Evolutionary conservation across 345 rosid species (phyloP), one percentile per base, ranked within the genome.

Genomic region (Odontarrhena argentea): DNA sequence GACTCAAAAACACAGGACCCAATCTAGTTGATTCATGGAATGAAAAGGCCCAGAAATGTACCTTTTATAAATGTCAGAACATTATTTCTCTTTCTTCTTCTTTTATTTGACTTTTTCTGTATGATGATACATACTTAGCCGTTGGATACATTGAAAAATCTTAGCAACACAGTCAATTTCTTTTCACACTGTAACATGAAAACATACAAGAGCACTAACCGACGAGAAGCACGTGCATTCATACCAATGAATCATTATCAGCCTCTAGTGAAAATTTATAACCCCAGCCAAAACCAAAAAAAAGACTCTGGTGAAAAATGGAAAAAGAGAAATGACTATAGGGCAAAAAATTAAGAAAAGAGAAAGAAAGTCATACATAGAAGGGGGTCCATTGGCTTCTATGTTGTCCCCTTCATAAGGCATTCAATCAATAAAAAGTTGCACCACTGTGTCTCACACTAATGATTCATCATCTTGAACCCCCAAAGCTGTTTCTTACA

Each of bases 141-240:
- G 75, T 63, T 71, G 70, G 14, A 71, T 38, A 26, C 57, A 22
- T 63, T 38, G 51, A 48, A 64, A 56, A 4, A 18, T 18, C 1
- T 7, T 30, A 41, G 42, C 70, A 55, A 50, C 3, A 58, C 18
- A 59, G 71, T 65, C 60, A 50, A 35, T 50, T 65, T 65, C 26
- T 24, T 3, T 73, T 65, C 67, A 73, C 60, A 65, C 62, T 59
- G 76, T 51, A 57, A 72, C 76, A 34, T 56, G 65, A 9, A 10
- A 50, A 13, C 22, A 11, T 51, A 58, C 15, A 66, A 58, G 55
- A 63, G 40, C 76, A 72, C 70, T 65, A 72, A 6, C 60, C 54
- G 76, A 72, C 70, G 66, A 65, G 60, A 40, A 50, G 76, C 76
- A 72, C 76, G 70, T 72, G 76, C 65, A 65, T 49, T 55, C 48